Base-by-base conservation (phyloP, 768 basidiomycete species). In the Boletus rubroflammeus region DNA sequence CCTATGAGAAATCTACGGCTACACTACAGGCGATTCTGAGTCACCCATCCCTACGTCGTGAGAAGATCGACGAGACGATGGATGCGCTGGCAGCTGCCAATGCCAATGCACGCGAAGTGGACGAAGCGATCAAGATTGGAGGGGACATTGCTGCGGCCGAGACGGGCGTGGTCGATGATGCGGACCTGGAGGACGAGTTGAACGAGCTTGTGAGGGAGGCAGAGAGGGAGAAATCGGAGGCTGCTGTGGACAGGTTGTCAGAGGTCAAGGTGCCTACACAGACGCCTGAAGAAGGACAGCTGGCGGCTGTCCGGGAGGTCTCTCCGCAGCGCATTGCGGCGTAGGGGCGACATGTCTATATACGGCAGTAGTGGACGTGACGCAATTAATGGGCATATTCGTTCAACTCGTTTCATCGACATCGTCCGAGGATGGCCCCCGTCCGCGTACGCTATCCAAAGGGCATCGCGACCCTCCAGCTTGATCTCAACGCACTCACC, bases 81-180 rank as follows among this genome's bases (percentile, higher is more conserved):
- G 90, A 94, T 25, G 87, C 85, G 9, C 78, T 98, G 61, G 86
- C 90, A 0, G 87, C 88, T 56, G 89, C 88, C 2, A 86, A 90
- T 58, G 81, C 85, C 1, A 85, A 93, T 63, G 90, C 92, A 40
- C 77, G 77, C 36, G 94, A 97, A 61, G 76, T 97, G 15, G 89
- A 96, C 60, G 81, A 89, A 29, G 83, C 85, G 3, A 83, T 98
- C 44, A 77, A 78, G 54, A 68, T 83, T 36, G 88, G 87, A 21
- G 84, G 80, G 3, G 81, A 88, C 56, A 71, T 83, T 21, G 84
- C 83, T 1, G 63, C 83, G 11, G 78, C 63, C 0, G 75, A 75
- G 10, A 63, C 64, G 1, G 74, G 76, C 7, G 71, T 78, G 8
- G 79, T 79, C 47, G 81, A 85, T 47, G 81, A 85, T 23, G 75